Evolutionary conservation across 345 rosid species (phyloP), one percentile per base, ranked within the genome.

Genomic region (Odontarrhena argentea): DNA sequence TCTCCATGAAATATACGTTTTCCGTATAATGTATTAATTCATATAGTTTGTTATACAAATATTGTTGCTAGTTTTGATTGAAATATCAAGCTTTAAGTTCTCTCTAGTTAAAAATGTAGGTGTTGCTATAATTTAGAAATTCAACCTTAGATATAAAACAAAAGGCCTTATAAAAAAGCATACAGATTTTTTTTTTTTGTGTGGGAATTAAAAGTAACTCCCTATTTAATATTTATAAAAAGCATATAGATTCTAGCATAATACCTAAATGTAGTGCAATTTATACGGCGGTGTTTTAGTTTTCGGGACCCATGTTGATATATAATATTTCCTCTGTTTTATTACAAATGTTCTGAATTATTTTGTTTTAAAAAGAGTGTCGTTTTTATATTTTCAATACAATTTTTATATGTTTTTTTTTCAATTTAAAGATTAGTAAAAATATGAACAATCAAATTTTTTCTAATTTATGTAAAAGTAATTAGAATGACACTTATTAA

Each of bases 201-300:
- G 22, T 18, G 32, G 32, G 55, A 13, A 3, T 32, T 32, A 5
- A 46, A 28, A 14, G 8, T 12, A 56, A 36, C 57, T 44, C 8
- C 22, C 8, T 32, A 60, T 52, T 18, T 18, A 18, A 18, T 18
- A 18, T 18, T 18, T 18, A 18, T 18, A 18, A 18, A 18, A 18
- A 18, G 22, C 22, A 18, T 18, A 18, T 18, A 18, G 22, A 18
- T 18, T 18, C 60, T 42, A 51, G 54, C 67, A 43, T 42, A 24
- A 46, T 70, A 42, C 49, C 24, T 41, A 69, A 18, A 34, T 9
- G 34, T 60, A 38, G 34, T 43, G 15, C 38, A 60, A 9, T 34
- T 51, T 60, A 9, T 22, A 36, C 44, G 47, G 60, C 42, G 61
- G 43, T 24, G 68, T 25, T 52, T 35, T 70, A 60, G 74, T 25